These are phyloP conservation scores for Suillus occidentalis DNA, from an alignment of 768 basidiomycete species.

Conservation along the genomic window DNA sequence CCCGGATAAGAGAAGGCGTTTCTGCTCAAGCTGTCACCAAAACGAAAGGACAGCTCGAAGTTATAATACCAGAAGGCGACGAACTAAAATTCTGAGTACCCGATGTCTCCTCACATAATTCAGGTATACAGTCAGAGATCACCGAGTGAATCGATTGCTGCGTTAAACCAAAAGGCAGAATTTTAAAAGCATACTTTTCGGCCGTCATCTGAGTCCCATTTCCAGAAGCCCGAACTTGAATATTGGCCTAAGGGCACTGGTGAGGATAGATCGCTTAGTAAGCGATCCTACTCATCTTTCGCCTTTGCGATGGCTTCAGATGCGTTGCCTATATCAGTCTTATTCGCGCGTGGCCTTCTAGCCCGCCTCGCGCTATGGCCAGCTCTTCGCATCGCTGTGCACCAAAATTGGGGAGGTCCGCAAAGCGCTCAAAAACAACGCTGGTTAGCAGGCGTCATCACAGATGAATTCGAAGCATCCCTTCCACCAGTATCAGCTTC, in stretches of 20 bases:
- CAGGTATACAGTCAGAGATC: no score
- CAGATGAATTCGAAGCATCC: conserved; percentile 73
- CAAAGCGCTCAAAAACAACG: conserved; percentile 70
- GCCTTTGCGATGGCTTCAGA: conserved; percentile 1
- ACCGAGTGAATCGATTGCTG: no score
- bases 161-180: no score
- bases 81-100: neutral
- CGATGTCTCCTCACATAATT: no score
- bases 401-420: conserved; percentile 85
- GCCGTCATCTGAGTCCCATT: no score
- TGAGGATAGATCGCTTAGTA: neutral
- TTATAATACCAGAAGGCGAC: neutral
- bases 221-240: no score
- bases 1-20: neutral
- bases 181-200: no score
- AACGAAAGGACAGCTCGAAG: neutral
- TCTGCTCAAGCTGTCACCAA: neutral
- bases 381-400: conserved; percentile 81
- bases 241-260: no score
- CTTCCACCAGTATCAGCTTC: conserved; percentile 30
- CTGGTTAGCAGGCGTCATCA: conserved; percentile 81
- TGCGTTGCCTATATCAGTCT: conserved; percentile 48
- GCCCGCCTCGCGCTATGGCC: conserved; percentile 84
- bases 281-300: neutral
- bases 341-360: conserved; percentile 86